Conservation (phyloP, 1,284 basidiomycete genomes). For the Anthracocystis panici-leucophaei region DNA sequence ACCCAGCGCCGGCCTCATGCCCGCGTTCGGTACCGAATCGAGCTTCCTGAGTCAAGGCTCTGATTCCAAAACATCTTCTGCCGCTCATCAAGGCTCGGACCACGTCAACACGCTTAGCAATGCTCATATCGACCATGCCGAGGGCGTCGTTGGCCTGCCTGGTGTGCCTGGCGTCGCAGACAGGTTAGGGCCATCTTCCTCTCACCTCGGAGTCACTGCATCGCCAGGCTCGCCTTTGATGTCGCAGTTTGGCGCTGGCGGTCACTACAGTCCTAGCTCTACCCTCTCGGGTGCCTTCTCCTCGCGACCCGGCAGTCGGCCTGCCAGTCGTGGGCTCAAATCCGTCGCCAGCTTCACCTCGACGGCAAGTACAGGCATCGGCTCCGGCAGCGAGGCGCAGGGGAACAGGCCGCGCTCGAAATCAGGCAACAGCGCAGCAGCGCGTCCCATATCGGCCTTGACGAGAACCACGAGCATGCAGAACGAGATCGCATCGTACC, state of each 20-base stretch:
- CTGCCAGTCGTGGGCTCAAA: constrained; percentile 50
- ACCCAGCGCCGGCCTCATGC: constrained; percentile 29
- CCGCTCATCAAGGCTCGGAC: neutral
- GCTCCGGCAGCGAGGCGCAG: constrained; percentile 22
- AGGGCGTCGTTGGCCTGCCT: constrained; percentile 24
- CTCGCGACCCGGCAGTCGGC: constrained; percentile 49
- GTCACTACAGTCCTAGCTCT: constrained; percentile 49
- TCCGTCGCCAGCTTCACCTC: constrained; percentile 57
- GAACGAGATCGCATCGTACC: constrained; percentile 34
- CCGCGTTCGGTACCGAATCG: constrained; percentile 44
- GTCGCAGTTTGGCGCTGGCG: constrained; percentile 25
- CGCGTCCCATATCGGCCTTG: constrained; percentile 37
- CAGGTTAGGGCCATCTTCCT: constrained; percentile 18
- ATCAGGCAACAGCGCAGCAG: constrained; percentile 24
- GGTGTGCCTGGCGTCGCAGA: constrained; percentile 28
- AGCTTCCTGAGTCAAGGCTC: constrained; percentile 13
- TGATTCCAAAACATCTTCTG: neutral
- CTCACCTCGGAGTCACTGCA: constrained; percentile 33
- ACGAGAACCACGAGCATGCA: constrained; percentile 50
- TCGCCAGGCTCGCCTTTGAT: constrained; percentile 41
- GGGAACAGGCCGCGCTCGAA: constrained; percentile 35
- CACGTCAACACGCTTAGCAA: constrained; percentile 9
- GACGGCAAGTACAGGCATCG: constrained; percentile 34
- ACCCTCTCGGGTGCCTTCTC: constrained; percentile 54
- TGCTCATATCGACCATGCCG: constrained; percentile 12